phyloP scores from a whole-genome alignment of 495 filamentous ascomycete species.

The Clavariopsis aquatica region DNA sequence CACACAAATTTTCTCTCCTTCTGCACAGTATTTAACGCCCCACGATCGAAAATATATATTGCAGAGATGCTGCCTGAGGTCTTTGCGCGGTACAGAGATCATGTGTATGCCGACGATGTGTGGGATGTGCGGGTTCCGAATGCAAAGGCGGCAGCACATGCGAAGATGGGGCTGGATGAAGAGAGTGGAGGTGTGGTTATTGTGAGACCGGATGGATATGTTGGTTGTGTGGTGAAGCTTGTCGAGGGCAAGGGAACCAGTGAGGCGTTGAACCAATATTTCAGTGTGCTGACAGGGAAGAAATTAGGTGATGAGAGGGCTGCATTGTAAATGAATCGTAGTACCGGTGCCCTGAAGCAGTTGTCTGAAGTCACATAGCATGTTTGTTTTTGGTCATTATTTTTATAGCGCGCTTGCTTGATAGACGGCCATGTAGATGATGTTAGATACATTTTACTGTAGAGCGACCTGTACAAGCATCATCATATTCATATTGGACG shows the following conservation, averaged over 20 bases:
- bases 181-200: constrained; percentile 76
- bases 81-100: constrained; percentile 68
- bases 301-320: constrained; percentile 34
- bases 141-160: constrained; percentile 72
- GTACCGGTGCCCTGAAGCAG: not conserved
- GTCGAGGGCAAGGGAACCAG: constrained; percentile 75
- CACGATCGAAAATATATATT: constrained; percentile 66
- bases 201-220: constrained; percentile 82
- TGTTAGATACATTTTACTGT: no score
- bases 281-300: constrained; percentile 60
- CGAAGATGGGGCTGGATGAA: constrained; percentile 78
- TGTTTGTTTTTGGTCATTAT: no score
- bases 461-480: no score
- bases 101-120: constrained; percentile 84
- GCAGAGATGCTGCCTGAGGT: constrained; percentile 58
- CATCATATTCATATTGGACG: no score
- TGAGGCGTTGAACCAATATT: constrained; percentile 82
- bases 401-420: no score
- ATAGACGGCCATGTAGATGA: no score
- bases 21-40: constrained; percentile 68
- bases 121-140: constrained; percentile 70
- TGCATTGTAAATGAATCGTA: constrained; percentile 9
- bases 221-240: constrained; percentile 71
- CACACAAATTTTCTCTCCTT: constrained; percentile 80
- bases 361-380: not conserved